Base-by-base conservation (phyloP, 1,284 basidiomycete genomes). In the Porodaedalea pini region DNA sequence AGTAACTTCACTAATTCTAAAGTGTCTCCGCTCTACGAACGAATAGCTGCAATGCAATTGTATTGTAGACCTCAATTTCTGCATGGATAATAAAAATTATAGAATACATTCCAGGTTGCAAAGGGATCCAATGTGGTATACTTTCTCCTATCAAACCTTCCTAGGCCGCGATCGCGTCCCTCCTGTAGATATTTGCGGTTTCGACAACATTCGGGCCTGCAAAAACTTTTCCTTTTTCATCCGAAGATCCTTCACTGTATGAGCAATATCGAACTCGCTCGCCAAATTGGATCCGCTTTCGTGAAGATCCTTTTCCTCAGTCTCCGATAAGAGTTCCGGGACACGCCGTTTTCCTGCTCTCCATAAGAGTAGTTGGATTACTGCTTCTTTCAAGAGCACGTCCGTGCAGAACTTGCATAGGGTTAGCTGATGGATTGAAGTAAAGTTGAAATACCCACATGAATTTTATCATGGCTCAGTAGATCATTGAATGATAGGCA, bases 311-410 rank as follows among this genome's bases (percentile, higher is more conserved):
- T 72, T 66, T 69, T 90, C 88, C 58, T 86, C 82, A 23, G 73
- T 72, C 0, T 69, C 65, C 1, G 78, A 68, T 15, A 85, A 74
- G 8, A 86, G 69, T 1, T 73, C 71, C 4, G 73, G 47, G 0
- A 75, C 75, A 1, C 66, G 75, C 19, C 88, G 84, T 34, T 77
- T 69, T 1, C 83, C 85, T 13, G 71, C 71, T 15, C 85, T 79
- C 85, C 87, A 89, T 13, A 89, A 69, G 5, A 88, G 71, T 15
- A 90, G 73, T 65, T 90, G 88, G 41, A 84, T 73, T 37, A 87
- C 73, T 1, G 83, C 77, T 68, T 88, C 86, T 2, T 82, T 84
- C 7, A 88, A 73, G 10, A 90, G 78, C 23, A 90, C 77, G 60
- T 85, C 82, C 27, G 79, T 70, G 66, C 85, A 88, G 63, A 89